Base-by-base conservation (phyloP, 768 basidiomycete genomes). In the Pleurotus citrinopileatus region DNA sequence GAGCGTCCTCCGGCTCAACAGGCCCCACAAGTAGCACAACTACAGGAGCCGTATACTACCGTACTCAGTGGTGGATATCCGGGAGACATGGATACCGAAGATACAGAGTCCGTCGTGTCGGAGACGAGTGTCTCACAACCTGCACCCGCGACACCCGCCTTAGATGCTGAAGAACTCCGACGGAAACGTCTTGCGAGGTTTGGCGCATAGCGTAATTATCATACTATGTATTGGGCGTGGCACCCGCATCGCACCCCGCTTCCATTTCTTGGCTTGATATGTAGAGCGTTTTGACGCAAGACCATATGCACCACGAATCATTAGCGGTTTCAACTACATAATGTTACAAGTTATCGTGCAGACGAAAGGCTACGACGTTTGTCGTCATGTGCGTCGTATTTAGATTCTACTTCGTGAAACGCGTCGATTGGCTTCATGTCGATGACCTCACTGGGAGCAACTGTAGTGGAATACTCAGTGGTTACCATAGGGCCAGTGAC, bases 151-250 rank as follows among this genome's bases (percentile, higher is more conserved):
- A 60, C 62, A 37, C 75, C 74, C 54, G 63, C 72, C 42, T 73
- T 78, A 7, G 80, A 72, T 57, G 59, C 87, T 28, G 89, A 91
- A 52, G 87, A 87, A 61, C 78, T 91, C 55, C 77, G 89, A 37
- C 73, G 74, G 62, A 78, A 80, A 63, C 70, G 88, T 44, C 65
- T 86, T 53, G 86, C 83, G 4, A 77, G 77, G 57, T 91, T 91
- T 66, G 86, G 82, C 15, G 70, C 72, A 27, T 81, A 61, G 70
- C 5, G 6, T 50, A 13, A n/a, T n/a, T n/a, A n/a, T n/a, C n/a
- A n/a, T n/a, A n/a, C n/a, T n/a, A n/a, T n/a, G n/a, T n/a, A n/a
- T n/a, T n/a, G n/a, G n/a, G n/a, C n/a, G n/a, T n/a, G n/a, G n/a
- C n/a, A n/a, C n/a, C n/a, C n/a, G n/a, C n/a, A n/a, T n/a, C n/a